Evolutionary conservation across 169 alveolate species (phyloP).

Genomic region (Cryptosporidium tyzzeri): DNA sequence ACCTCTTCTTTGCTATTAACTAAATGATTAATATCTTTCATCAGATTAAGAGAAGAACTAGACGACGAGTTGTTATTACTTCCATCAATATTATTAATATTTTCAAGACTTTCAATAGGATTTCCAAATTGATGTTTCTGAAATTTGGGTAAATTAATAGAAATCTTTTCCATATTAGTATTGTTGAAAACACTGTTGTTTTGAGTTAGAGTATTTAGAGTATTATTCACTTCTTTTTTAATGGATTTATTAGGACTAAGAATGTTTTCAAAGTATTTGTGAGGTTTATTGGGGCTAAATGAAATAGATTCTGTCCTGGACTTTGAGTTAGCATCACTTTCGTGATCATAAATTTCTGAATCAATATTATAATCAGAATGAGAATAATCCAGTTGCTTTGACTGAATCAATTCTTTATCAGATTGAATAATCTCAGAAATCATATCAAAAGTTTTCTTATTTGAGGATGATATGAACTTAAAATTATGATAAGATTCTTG

Average conservation of each 20-base stretch:
- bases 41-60: neutral
- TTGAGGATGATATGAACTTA: neutral
- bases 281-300: neutral
- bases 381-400: neutral
- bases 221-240: neutral
- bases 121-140: neutral
- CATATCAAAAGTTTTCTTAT: conserved; percentile 4
- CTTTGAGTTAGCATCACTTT: neutral
- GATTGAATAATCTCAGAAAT: conserved; percentile 11
- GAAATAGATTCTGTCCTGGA: neutral
- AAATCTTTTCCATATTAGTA: neutral
- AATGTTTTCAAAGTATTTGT: neutral
- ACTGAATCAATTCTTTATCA: neutral
- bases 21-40: neutral
- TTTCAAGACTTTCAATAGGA: conserved; percentile 3
- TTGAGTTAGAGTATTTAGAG: too few species aligned
- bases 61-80: neutral
- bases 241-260: too few species aligned
- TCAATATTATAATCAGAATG: neutral
- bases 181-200: too few species aligned
- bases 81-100: neutral
- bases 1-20: conserved; percentile 3
- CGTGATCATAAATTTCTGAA: neutral
- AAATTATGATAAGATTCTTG: conserved; percentile 21
- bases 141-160: neutral